phyloP scores from a whole-genome alignment of 495 filamentous ascomycete genomes.

The Lophium mytilinum region DNA sequence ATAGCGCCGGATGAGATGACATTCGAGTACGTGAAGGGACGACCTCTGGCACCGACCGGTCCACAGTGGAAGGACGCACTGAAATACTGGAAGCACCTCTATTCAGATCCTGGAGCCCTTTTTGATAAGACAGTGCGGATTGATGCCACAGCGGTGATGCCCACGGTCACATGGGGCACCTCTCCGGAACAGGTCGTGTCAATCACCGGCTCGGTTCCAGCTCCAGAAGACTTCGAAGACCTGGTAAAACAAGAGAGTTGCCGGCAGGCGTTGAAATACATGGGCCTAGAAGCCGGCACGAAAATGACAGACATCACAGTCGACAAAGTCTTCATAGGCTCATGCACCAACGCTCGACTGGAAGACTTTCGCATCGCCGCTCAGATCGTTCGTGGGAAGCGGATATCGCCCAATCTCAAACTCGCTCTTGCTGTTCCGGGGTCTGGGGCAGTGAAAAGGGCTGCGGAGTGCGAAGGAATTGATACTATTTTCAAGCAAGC shows the following conservation, averaged over 20 bases:
- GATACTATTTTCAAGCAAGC: neutral
- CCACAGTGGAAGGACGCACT: neutral
- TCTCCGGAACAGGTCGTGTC: neutral
- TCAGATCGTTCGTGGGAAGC: neutral
- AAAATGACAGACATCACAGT: neutral
- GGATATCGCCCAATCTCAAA: neutral
- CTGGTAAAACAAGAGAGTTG: neutral
- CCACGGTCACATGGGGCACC: neutral
- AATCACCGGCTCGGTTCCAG: neutral
- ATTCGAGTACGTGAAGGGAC: neutral
- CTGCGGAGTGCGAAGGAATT: neutral
- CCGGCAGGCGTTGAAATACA: neutral
- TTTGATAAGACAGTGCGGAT: neutral
- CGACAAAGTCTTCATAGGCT: neutral
- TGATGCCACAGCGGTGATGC: neutral
- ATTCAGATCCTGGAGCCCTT: neutral
- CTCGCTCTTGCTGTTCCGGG: neutral
- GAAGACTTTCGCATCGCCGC: neutral
- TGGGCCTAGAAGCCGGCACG: neutral
- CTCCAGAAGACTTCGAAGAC: neutral
- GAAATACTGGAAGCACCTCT: neutral
- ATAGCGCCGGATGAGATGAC: neutral
- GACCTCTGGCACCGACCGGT: neutral
- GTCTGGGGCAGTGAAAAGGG: neutral
- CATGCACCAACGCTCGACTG: neutral